These are phyloP conservation scores for Arthrobotrys sphaeroides DNA, from an alignment of 2,329 filamentous ascomycete species.

Conservation along the genomic window DNA sequence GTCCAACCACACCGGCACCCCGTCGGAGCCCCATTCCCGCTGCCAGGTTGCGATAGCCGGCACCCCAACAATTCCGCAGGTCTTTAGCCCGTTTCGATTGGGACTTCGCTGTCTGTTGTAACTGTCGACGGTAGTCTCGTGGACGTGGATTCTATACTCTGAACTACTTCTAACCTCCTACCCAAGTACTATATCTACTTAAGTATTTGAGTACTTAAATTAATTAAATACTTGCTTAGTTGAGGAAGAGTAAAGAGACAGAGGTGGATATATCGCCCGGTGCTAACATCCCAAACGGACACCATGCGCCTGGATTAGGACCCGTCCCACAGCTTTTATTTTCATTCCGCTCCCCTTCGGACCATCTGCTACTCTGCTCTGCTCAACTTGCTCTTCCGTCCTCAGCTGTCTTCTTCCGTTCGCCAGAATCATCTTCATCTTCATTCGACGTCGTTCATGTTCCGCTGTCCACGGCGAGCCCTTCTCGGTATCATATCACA, in stretches of 20 bases:
- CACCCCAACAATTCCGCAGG: conserved; percentile 39
- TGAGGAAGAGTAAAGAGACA: conserved; percentile 28
- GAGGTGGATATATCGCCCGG: too few relatives aligned
- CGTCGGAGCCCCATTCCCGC: conserved; percentile 33
- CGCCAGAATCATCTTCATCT: too few relatives aligned
- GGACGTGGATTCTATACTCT: too few relatives aligned
- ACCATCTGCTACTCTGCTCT: conserved; percentile 12
- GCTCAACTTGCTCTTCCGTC: too few relatives aligned
- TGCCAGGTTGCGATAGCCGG: conserved; percentile 27
- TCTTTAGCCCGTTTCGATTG: too few relatives aligned
- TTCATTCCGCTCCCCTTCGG: not conserved
- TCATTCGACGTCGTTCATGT: too few relatives aligned
- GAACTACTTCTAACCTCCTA: too few relatives aligned
- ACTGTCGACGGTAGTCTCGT: too few relatives aligned
- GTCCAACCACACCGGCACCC: conserved; percentile 31
- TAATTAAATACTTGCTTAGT: too few relatives aligned
- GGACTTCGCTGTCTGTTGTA: too few relatives aligned
- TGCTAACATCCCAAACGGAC: conserved; percentile 27
- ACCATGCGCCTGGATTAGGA: conserved; percentile 48
- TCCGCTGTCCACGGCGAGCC: not conserved
- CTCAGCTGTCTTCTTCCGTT: not conserved
- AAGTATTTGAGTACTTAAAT: too few relatives aligned
- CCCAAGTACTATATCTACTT: too few relatives aligned
- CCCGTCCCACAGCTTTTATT: conserved; percentile 4
- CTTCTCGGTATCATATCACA: not conserved